A percentile compares a stretch with the other conserved stretches of the same genome.
phyloP scores from a whole-genome alignment of 306 rosid species.

The Myrica gale region DNA sequence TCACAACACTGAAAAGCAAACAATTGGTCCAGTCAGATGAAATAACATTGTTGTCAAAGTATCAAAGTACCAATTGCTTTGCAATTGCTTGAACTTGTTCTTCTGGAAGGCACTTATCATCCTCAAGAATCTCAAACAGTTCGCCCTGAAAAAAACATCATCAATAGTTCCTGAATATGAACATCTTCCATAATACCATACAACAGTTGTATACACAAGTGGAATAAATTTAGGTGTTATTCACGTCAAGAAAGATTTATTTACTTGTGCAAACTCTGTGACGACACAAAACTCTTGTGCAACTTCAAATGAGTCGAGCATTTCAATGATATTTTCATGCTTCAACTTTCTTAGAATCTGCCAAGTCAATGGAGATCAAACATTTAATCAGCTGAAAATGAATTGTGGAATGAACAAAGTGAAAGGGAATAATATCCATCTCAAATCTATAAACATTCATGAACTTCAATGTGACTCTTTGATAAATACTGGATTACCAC shows the following conservation, averaged over 20 bases:
- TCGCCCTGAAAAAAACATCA: slow-evolving; percentile 62
- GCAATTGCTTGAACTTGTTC: slow-evolving; percentile 99
- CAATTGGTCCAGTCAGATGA: neutral
- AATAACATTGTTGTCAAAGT: neutral
- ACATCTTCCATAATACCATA: slow-evolving; percentile 4
- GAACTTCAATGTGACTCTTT: no score
- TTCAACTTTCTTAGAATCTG: slow-evolving; percentile 91
- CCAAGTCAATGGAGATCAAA: slow-evolving; percentile 25
- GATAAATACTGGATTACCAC: no score
- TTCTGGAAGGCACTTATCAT: slow-evolving; percentile 96
- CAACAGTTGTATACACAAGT: neutral
- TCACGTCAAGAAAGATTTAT: slow-evolving; percentile 13
- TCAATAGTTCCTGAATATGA: slow-evolving; percentile 19
- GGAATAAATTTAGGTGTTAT: neutral
- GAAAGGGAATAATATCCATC: neutral
- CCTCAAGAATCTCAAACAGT: slow-evolving; percentile 98
- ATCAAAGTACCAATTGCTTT: slow-evolving; percentile 79
- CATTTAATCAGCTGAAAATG: slow-evolving; percentile 13
- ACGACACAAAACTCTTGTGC: slow-evolving; percentile 97
- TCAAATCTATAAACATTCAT: neutral
- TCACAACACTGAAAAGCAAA: slow-evolving; percentile 3
- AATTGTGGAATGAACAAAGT: slow-evolving; percentile 4
- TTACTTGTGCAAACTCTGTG: slow-evolving; percentile 94
- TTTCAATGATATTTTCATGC: slow-evolving; percentile 91
- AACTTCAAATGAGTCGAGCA: slow-evolving; percentile 98